Evolutionary conservation across 106 monocot genomes (phyloP).

Genomic region (Platanthera zijinensis): DNA sequence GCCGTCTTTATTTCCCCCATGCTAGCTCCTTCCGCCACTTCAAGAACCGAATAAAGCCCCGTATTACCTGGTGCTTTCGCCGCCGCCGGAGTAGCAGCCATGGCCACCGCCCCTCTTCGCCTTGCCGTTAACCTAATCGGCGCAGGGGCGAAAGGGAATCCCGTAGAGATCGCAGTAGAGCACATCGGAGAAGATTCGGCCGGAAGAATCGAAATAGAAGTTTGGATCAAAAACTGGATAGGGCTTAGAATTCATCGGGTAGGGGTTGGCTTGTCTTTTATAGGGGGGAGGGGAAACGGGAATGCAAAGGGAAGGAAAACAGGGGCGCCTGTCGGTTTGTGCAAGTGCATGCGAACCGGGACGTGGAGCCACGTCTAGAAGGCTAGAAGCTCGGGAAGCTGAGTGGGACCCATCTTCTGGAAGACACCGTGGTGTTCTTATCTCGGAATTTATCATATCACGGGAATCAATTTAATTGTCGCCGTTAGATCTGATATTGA

Average conservation of each 20-base stretch:
- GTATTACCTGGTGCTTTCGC: not conserved
- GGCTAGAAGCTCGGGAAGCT: no score
- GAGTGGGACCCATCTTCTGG: no score
- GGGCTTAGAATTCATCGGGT: not conserved
- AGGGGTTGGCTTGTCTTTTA: not conserved
- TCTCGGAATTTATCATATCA: no score
- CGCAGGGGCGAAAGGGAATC: not conserved
- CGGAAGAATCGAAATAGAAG: no score
- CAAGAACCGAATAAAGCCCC: conserved; percentile 40
- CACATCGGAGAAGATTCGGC: not conserved
- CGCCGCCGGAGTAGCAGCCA: not conserved
- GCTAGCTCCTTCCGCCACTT: conserved; percentile 36
- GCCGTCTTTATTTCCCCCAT: conserved; percentile 45
- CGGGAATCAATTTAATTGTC: no score
- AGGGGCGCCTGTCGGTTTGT: not conserved
- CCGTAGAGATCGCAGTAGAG: not conserved
- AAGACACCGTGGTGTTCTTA: no score
- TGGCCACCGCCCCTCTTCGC: not conserved
- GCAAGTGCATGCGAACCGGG: not conserved
- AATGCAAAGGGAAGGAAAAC: not conserved
- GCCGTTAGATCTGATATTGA: no score
- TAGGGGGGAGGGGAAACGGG: not conserved
- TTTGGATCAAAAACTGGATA: not conserved
- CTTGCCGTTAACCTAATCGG: not conserved
- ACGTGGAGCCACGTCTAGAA: no score